Base-by-base conservation (phyloP, 345 rosid species). In the Mercurialis annua region DNA sequence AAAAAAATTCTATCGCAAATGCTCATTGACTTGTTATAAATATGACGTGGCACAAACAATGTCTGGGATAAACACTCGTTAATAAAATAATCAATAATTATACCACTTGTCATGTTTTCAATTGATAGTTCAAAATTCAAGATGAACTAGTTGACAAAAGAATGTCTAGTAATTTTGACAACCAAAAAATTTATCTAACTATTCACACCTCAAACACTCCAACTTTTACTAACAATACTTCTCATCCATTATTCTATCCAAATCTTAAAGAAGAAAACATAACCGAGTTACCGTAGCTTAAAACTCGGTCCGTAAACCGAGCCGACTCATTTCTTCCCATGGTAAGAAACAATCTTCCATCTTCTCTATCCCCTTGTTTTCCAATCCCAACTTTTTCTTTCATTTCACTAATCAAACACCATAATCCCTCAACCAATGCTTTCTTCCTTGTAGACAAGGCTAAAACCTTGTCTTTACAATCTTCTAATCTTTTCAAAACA, bases 231-330 rank as follows among this genome's bases (percentile, higher is more conserved):
- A 43, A 24, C 18, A 68, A 69, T 21, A 36, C 20, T 40, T 36
- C 20, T 40, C 29, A 40, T 1, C 12, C 60, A 27, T n/a, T 23
- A 34, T 30, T 80, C 49, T 66, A 64, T n/a, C 74, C 75, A 70
- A 72, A 81, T 69, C 88, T 83, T 26, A 81, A 66, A 0, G 88
- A 89, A 2, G 84, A 76, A 70, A 81, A 82, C 68, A 69, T 66
- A 59, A 78, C 73, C 14, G 79, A 71, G 62, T 75, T 65, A 50
- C 63, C 62, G 0, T 64, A 74, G 10, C 62, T 67, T 38, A 60
- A 1, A 57, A 79, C 77, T 75, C 84, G 79, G 26, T 76, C 85
- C 24, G 67, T 77, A 44, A 80, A 82, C 82, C 95, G 92, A 73
- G 87, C 95, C 27, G 92, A 85, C 77, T 81, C 86, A 21, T 66